phyloP scores from a whole-genome alignment of 2,329 filamentous ascomycete genomes.

The Sporothrix luriei region DNA sequence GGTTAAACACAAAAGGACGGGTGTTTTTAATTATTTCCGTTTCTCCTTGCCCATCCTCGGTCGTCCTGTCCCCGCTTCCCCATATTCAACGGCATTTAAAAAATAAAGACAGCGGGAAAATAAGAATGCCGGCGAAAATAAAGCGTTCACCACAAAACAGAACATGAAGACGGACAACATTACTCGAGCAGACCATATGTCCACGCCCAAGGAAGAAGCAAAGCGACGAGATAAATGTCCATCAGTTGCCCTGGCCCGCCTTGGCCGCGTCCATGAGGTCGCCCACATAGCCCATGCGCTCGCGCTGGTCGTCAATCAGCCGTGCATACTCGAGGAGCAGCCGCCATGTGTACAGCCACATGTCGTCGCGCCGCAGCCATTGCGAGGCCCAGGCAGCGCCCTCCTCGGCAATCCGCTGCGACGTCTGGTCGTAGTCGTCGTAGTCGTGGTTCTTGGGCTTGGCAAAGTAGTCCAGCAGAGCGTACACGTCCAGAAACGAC shows the following conservation, averaged over 20 bases:
- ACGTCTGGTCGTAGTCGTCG: constrained; percentile 51
- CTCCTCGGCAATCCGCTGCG: constrained; percentile 60
- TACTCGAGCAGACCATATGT: background rate
- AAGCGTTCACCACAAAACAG: background rate
- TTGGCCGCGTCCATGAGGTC: constrained; percentile 42
- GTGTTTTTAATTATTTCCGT: background rate
- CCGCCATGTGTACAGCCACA: constrained; percentile 66
- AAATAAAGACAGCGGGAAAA: constrained; percentile 7
- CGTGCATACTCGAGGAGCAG: constrained; percentile 61
- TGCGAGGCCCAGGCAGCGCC: constrained; percentile 63
- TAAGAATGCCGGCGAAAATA: background rate
- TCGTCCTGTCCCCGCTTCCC: background rate
- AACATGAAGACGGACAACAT: no score
- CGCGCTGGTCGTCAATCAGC: constrained; percentile 51
- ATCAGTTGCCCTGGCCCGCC: background rate
- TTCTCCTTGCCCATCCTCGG: background rate
- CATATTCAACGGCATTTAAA: background rate
- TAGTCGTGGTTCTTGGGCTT: constrained; percentile 42
- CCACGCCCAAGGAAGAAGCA: background rate
- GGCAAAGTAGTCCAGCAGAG: constrained; percentile 66
- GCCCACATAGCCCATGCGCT: constrained; percentile 49
- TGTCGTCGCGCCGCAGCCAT: constrained; percentile 65
- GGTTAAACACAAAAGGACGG: background rate
- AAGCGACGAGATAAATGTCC: background rate
- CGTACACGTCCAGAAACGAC: constrained; percentile 66